These are phyloP conservation scores for Mortierella polycephala DNA, from an alignment of 371 early-diverging fungal genomes.

Conservation along the genomic window DNA sequence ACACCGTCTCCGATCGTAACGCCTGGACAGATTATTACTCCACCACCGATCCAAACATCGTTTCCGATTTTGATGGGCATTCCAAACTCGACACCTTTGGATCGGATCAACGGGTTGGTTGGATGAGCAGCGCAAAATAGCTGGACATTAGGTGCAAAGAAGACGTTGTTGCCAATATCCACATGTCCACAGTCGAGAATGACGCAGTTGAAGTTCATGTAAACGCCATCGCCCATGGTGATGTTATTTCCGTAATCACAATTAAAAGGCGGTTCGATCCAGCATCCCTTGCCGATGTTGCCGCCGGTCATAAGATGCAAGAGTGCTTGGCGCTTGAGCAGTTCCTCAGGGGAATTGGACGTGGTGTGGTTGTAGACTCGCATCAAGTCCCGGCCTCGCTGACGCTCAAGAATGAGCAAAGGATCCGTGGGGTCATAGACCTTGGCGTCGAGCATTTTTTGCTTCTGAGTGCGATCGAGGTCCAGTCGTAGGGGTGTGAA, in stretches of 20 bases:
- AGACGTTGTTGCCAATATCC: constrained; percentile 70
- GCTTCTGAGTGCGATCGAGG: constrained; percentile 45
- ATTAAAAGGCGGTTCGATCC: constrained; percentile 71
- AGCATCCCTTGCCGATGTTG: constrained; percentile 57
- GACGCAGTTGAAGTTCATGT: constrained; percentile 73
- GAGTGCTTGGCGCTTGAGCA: constrained; percentile 48
- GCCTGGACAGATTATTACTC: constrained; percentile 79
- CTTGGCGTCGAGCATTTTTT: constrained; percentile 66
- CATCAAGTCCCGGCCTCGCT: constrained; percentile 54
- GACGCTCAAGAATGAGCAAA: constrained; percentile 66
- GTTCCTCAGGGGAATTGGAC: constrained; percentile 35
- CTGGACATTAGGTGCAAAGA: constrained; percentile 83
- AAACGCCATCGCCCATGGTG: constrained; percentile 70
- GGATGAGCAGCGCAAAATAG: constrained; percentile 86
- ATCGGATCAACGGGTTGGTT: constrained; percentile 58
- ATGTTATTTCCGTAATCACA: constrained; percentile 84
- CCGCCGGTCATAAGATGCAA: constrained; percentile 66
- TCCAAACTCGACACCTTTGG: constrained; percentile 58
- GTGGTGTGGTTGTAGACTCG: constrained; percentile 58
- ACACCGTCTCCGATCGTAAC: constrained; percentile 83
- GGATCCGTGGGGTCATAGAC: constrained; percentile 68
- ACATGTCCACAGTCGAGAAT: constrained; percentile 78
- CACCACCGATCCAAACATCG: constrained; percentile 81
- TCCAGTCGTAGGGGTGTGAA: constrained; percentile 24
- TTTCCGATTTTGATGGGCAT: constrained; percentile 74